Evolutionary conservation across 108 stramenopile genomes (phyloP).

Genomic region (Nannochloropsis salina): DNA sequence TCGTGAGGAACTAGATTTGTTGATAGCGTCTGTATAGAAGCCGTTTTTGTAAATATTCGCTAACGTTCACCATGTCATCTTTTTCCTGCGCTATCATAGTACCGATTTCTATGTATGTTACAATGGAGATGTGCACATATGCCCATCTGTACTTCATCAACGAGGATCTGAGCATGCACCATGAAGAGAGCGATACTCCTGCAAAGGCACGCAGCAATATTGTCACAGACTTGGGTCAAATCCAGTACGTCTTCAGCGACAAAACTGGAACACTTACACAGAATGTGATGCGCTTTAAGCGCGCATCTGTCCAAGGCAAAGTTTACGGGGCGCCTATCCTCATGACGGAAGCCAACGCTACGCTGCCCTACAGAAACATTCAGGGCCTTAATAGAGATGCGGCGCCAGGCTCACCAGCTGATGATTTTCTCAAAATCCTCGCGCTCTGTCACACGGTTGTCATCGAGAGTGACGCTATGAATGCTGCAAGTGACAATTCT

Average conservation of each 20-base stretch:
- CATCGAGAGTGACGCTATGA: slow-evolving; percentile 59
- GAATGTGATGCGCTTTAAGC: slow-evolving; percentile 40
- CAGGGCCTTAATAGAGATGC: not conserved
- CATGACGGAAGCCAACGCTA: slow-evolving; percentile 10
- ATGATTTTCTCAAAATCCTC: slow-evolving; percentile 72
- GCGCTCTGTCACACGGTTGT: slow-evolving; percentile 84
- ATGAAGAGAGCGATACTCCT: slow-evolving; percentile 73
- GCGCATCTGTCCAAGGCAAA: not conserved
- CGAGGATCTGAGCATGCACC: slow-evolving; percentile 81
- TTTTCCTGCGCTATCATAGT: slow-evolving; percentile 32
- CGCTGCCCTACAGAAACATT: not conserved
- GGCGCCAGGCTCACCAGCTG: not conserved
- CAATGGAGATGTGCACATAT: slow-evolving; percentile 68
- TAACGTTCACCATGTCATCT: no score
- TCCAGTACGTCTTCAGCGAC: slow-evolving; percentile 50
- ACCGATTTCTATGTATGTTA: slow-evolving; percentile 80
- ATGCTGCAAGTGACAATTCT: not conserved
- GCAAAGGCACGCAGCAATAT: slow-evolving; percentile 72
- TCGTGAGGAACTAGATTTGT: no score
- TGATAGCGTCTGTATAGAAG: no score
- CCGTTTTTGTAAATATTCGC: no score
- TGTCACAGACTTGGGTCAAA: slow-evolving; percentile 59
- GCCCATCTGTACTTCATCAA: slow-evolving; percentile 67
- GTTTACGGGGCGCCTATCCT: slow-evolving; percentile 31
- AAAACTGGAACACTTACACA: slow-evolving; percentile 56